Evolutionary conservation across 306 rosid species (phyloP).

Genomic region (Castanea sativa): DNA sequence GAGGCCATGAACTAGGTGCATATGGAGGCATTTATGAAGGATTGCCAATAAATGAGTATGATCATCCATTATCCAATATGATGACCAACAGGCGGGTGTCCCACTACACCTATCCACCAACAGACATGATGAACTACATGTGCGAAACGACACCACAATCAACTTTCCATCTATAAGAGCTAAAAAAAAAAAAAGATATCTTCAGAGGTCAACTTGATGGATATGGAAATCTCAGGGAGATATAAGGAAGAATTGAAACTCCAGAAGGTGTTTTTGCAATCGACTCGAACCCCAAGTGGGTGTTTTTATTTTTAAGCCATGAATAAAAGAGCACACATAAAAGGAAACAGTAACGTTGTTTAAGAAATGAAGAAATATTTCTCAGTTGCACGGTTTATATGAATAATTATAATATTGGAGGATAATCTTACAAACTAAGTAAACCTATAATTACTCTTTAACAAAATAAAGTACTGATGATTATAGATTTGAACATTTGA

Average conservation of each 20-base stretch:
- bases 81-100: conserved; percentile 12
- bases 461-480: neutral
- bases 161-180: neutral
- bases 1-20: conserved; percentile 23
- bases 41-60: conserved; percentile 7
- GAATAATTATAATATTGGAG: neutral
- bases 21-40: neutral
- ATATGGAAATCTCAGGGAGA: neutral
- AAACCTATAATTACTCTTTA: too few species aligned
- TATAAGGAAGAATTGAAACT: neutral
- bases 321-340: neutral
- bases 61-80: conserved; percentile 8
- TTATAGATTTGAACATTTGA: neutral
- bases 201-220: neutral
- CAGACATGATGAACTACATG: conserved; percentile 9
- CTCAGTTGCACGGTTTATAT: neutral
- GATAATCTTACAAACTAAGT: neutral
- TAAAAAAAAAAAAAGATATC: neutral
- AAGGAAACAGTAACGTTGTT: neutral
- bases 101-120: conserved; percentile 6
- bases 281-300: too few species aligned
- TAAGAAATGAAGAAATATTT: neutral
- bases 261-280: neutral
- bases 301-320: neutral
- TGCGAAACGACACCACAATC: neutral